Percentiles rank a stretch among this genome's conserved stretches.
Conservation (phyloP, 2,329 filamentous ascomycete genomes). For the Celoporthe dispersa region DNA sequence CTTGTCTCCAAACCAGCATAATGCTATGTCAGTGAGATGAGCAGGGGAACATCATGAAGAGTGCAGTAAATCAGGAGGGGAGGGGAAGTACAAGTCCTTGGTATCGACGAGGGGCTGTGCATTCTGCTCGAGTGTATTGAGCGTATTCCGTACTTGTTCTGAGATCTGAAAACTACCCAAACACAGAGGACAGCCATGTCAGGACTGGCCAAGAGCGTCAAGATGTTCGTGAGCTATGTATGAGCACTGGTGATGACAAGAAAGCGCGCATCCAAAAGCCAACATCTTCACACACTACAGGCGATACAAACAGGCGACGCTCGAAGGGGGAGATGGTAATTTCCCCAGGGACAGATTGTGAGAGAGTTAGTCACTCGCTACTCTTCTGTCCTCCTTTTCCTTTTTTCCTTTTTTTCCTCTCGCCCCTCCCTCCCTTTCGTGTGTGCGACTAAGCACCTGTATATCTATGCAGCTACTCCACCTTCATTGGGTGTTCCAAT, state of each 20-base stretch:
- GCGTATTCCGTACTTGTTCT: not conserved
- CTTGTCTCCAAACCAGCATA: constrained; percentile 16
- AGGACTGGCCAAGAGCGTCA: not conserved
- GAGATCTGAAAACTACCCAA: constrained; percentile 10
- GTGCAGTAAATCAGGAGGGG: too few species aligned
- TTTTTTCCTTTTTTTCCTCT: not conserved
- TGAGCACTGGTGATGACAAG: not conserved
- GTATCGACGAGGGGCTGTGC: not conserved
- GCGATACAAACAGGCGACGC: not conserved
- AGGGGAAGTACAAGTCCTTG: not conserved
- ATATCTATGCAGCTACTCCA: not conserved
- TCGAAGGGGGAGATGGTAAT: not conserved
- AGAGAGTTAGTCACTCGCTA: not conserved
- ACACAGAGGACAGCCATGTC: constrained; percentile 22
- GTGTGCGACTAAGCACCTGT: not conserved
- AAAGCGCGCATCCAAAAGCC: too few species aligned
- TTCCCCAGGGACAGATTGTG: not conserved
- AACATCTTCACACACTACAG: not conserved
- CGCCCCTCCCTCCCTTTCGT: too few species aligned
- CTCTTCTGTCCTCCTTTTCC: not conserved
- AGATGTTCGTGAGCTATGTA: not conserved
- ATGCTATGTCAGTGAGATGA: not conserved
- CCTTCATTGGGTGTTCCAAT: constrained; percentile 19
- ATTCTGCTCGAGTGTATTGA: not conserved
- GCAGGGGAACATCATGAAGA: not conserved